These are phyloP conservation scores for Casuarina glauca DNA, from an alignment of 306 rosid species.

Conservation along the genomic window DNA sequence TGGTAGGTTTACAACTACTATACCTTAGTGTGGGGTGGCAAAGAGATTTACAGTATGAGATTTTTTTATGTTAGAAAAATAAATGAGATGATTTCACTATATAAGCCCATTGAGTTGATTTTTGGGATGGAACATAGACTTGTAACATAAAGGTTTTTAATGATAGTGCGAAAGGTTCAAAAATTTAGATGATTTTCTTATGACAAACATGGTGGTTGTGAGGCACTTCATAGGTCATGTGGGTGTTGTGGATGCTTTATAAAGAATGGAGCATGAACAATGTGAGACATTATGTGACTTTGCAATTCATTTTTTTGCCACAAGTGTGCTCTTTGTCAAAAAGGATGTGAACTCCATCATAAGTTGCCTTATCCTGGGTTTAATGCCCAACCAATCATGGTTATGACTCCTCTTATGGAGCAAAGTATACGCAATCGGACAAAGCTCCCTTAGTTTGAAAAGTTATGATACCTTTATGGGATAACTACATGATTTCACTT, in stretches of 20 bases:
- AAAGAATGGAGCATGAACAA: conserved; percentile 75
- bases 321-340: conserved; percentile 88
- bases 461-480: conserved; percentile 15
- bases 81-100: no score
- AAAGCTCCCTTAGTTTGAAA: conserved; percentile 20
- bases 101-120: background rate
- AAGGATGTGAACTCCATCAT: conserved; percentile 94
- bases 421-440: conserved; percentile 78
- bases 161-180: background rate
- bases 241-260: conserved; percentile 77
- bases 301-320: conserved; percentile 84
- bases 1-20: no score
- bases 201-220: conserved; percentile 70
- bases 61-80: no score
- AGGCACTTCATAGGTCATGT: conserved; percentile 71
- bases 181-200: background rate
- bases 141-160: background rate
- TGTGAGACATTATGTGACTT: conserved; percentile 77
- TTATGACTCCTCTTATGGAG: conserved; percentile 82
- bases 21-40: no score
- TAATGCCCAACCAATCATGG: conserved; percentile 70
- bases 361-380: conserved; percentile 86
- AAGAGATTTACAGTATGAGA: no score
- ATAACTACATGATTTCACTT: no score
- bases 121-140: conserved; percentile 1